phyloP scores from a whole-genome alignment of 2,329 filamentous ascomycete species.

The Trichoderma koningiopsis region DNA sequence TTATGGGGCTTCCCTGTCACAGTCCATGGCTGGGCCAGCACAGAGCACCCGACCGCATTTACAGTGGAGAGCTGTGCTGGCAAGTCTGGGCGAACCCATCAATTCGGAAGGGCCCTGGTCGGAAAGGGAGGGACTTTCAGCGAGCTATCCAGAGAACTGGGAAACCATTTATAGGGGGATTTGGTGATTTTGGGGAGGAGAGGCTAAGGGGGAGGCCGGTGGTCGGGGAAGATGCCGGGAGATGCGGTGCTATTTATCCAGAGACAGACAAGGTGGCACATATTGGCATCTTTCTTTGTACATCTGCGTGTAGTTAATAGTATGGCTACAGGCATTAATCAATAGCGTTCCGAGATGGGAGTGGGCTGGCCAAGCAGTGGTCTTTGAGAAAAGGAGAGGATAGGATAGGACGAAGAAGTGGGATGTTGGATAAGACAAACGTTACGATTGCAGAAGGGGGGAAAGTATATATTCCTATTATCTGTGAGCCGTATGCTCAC shows the following conservation, averaged over 20 bases:
- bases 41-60: slow-evolving; percentile 7
- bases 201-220: slow-evolving; percentile 8
- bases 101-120: slow-evolving; percentile 12
- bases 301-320: not conserved
- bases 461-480: not conserved
- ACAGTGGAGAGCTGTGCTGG: slow-evolving; percentile 19
- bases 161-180: not conserved
- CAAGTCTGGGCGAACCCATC: slow-evolving; percentile 13
- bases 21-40: not conserved
- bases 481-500: not conserved
- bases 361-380: not conserved
- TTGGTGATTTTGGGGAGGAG: not conserved
- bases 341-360: not conserved
- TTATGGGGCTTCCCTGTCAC: slow-evolving; percentile 12
- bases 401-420: not conserved
- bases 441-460: not conserved
- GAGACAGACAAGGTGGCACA: not conserved
- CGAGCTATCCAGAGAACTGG: not conserved
- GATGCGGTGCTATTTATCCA: not conserved
- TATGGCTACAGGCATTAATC: not conserved
- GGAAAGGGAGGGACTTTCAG: not conserved
- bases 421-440: not conserved
- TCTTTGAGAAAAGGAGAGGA: not conserved
- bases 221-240: slow-evolving; percentile 22
- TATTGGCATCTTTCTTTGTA: not conserved